A percentile compares a stretch with the other conserved stretches of the same genome.
Evolutionary conservation across 75 land plant species (phyloP).

Genomic region (Chamaecyparis obtusa): DNA sequence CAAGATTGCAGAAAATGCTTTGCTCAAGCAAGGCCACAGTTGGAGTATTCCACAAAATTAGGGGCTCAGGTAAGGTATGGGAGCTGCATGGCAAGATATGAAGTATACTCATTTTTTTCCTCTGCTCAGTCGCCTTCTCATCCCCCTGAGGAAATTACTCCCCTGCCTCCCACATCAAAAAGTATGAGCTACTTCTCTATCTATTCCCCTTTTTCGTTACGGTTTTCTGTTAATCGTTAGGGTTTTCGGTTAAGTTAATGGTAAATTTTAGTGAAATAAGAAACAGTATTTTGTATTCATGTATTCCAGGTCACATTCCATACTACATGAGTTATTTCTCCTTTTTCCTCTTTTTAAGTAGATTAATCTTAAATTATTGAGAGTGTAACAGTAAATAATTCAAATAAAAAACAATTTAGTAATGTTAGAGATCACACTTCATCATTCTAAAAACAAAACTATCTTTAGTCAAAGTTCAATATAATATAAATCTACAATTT

Average conservation of each 20-base stretch:
- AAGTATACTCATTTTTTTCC: neutral
- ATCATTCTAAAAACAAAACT: too few relatives aligned
- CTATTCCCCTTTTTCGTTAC: neutral
- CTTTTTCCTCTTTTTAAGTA: too few relatives aligned
- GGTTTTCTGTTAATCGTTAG: neutral
- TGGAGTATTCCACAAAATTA: neutral
- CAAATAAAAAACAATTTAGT: too few relatives aligned
- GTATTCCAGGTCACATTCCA: too few relatives aligned
- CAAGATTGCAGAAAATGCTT: slow-evolving; percentile 1
- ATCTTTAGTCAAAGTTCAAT: too few relatives aligned
- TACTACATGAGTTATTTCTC: too few relatives aligned
- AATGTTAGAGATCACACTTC: too few relatives aligned
- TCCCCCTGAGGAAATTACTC: neutral
- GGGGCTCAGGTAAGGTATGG: neutral
- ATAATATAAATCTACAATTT: too few relatives aligned
- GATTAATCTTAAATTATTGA: too few relatives aligned
- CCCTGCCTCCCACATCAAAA: neutral
- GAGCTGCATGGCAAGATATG: slow-evolving; percentile 1
- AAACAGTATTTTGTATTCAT: too few relatives aligned
- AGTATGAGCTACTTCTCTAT: neutral
- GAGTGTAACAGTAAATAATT: too few relatives aligned
- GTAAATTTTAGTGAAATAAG: neutral
- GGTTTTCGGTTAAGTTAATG: neutral
- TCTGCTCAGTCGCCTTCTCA: neutral
- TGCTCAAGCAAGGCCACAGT: neutral